Evolutionary conservation across 2,329 filamentous ascomycete genomes (phyloP).

Genomic region (Raffaelea albimanens): DNA sequence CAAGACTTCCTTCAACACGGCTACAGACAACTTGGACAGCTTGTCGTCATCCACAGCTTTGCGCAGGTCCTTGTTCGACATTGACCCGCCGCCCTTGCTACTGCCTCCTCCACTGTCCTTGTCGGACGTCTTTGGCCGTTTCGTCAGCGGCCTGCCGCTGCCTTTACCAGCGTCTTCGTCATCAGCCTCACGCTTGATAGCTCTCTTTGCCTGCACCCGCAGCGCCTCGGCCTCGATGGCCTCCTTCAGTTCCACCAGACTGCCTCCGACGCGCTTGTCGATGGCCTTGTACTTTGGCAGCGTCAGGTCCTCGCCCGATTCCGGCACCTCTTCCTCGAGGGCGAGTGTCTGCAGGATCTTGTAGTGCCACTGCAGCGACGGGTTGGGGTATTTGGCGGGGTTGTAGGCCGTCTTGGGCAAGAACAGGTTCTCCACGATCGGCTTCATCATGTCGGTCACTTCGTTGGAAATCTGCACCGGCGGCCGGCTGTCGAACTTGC

Average conservation of each 20-base stretch:
- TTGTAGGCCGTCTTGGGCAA: constrained; percentile 80
- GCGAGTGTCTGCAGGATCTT: constrained; percentile 85
- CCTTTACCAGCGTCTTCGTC: constrained; percentile 28
- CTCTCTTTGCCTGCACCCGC: constrained; percentile 25
- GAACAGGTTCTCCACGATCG: constrained; percentile 75
- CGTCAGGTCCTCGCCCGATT: constrained; percentile 65
- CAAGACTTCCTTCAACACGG: constrained; percentile 40
- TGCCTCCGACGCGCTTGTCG: constrained; percentile 73
- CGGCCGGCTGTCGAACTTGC: constrained; percentile 54
- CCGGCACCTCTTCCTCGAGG: constrained; percentile 81
- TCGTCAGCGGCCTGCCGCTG: constrained; percentile 28
- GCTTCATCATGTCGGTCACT: constrained; percentile 73
- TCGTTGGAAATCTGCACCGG: constrained; percentile 52
- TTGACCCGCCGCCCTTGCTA: constrained; percentile 19
- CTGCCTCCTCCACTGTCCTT: no score
- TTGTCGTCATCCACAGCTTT: constrained; percentile 35
- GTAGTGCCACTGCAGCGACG: constrained; percentile 94
- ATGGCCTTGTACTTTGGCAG: constrained; percentile 80
- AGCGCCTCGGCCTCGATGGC: constrained; percentile 50
- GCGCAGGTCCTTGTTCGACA: constrained; percentile 36
- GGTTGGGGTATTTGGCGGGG: constrained; percentile 82
- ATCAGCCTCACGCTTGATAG: constrained; percentile 43
- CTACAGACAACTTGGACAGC: constrained; percentile 45
- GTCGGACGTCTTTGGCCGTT: constrained; percentile 39
- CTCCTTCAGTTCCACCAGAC: constrained; percentile 68